Evolutionary conservation across 352 stramenopile species (phyloP), one percentile per base, ranked within the genome.

Genomic region (Blastocystis sp.): DNA sequence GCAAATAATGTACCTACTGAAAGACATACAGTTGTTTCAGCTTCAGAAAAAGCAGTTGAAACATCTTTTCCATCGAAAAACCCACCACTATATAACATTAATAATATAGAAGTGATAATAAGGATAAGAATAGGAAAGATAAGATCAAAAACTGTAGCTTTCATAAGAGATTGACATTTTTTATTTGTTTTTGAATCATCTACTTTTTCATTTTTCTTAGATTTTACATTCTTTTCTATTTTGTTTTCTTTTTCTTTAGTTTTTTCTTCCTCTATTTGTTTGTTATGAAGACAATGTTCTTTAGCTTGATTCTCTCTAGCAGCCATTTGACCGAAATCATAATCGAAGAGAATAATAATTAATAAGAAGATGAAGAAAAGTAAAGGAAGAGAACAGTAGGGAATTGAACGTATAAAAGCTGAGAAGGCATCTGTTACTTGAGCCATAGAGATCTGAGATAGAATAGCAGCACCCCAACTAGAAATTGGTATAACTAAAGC

Each of bases 81-180:
- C 4, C 28, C 42, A 5, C 37, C 45, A 9, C 47, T 45, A 52
- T 62, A 62, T 19, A 55, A 64, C 40, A 76, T 83, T 64, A 88
- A 84, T 72, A 84, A 84, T 66, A 86, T 82, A 55, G 82, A 79
- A 13, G 74, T 76, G 40, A 86, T 79, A 57, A 86, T 82, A 13
- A 88, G 69, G 37, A 86, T 80, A 31, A 77, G 76, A 59, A 86
- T 84, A 68, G 84, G 84, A 46, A 83, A 68, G 65, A 88, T 82
- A 65, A 80, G 77, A 41, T 88, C 78, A 75, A 75, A 88, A 58
- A 83, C 76, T 39, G 52, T 34, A 30, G 40, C 33, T 58, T 71
- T 62, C 1, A 23, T 58, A 68, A 47, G 24, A 13, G 2, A 45
- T 27, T 18, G 37, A 31, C 18, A 2, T 21, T 21, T 43, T 32